Conservation (phyloP, 176 grass and related monocot species). For the Paspalum notatum region DNA sequence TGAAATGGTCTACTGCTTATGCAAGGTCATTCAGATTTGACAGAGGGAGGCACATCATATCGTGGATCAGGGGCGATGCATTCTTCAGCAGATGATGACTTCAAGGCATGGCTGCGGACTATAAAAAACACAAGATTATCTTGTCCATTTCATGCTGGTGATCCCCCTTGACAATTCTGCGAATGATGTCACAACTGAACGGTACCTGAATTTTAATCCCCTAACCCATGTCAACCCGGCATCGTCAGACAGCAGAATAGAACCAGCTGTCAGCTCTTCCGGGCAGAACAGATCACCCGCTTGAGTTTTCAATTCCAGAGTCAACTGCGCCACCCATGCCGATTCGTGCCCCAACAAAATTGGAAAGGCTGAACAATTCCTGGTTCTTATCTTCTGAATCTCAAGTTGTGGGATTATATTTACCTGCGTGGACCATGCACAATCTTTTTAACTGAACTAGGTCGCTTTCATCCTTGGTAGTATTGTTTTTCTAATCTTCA, state of each 20-base stretch:
- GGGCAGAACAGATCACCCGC: background rate
- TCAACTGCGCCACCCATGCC: slow-evolving; percentile 21
- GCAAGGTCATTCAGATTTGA: slow-evolving; percentile 10
- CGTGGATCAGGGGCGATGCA: background rate
- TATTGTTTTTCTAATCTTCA: slow-evolving; percentile 15
- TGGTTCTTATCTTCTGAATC: slow-evolving; percentile 30
- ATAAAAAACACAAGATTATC: background rate
- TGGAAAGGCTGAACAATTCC: slow-evolving; percentile 43
- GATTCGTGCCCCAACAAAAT: slow-evolving; percentile 36
- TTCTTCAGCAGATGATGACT: slow-evolving; percentile 23
- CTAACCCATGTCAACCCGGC: slow-evolving; percentile 35
- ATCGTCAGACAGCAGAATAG: slow-evolving; percentile 26
- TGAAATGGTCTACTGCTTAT: background rate
- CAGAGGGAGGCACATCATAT: background rate
- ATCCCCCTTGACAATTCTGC: slow-evolving; percentile 30
- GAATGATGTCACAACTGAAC: slow-evolving; percentile 45
- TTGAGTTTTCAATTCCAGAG: slow-evolving; percentile 31
- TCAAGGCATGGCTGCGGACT: background rate
- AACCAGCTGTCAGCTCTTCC: slow-evolving; percentile 33
- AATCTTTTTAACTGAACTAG: slow-evolving; percentile 38
- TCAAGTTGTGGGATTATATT: slow-evolving; percentile 2
- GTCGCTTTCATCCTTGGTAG: slow-evolving; percentile 28
- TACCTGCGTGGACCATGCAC: slow-evolving; percentile 17
- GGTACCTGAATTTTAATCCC: slow-evolving; percentile 13
- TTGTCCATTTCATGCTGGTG: background rate